phyloP scores from a whole-genome alignment of 2,329 filamentous ascomycete species.

The Pyricularia pennisetigena region DNA sequence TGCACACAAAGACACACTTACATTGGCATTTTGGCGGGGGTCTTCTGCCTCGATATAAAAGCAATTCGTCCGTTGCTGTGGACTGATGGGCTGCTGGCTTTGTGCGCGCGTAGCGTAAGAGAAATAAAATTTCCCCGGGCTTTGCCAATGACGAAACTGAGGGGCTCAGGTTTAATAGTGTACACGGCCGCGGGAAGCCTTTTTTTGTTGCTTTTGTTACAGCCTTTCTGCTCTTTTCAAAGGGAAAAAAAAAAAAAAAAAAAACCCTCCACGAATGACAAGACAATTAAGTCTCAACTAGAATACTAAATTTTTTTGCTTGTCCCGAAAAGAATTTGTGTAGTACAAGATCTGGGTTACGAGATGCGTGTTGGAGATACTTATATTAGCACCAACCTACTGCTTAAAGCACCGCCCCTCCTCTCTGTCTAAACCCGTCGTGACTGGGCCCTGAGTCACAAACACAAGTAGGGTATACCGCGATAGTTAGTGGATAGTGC shows the following conservation, averaged over 20 bases:
- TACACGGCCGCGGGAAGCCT: background rate
- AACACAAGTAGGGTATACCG: background rate
- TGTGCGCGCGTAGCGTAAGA: background rate
- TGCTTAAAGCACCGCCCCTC: no score
- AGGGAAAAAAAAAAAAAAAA: background rate
- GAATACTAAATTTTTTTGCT: background rate
- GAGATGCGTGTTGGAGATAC: background rate
- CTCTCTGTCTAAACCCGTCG: background rate
- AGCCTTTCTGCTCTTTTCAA: background rate
- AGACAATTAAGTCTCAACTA: background rate
- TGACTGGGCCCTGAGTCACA: background rate
- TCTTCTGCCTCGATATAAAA: background rate
- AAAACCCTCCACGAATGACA: background rate
- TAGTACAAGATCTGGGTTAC: background rate
- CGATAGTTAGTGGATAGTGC: background rate
- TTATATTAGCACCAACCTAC: background rate
- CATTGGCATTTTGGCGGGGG: slow-evolving; percentile 19
- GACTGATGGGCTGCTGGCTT: background rate
- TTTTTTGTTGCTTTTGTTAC: background rate
- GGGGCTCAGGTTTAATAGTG: background rate
- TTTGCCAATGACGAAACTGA: slow-evolving; percentile 1
- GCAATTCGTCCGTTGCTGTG: background rate
- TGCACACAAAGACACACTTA: slow-evolving; percentile 12
- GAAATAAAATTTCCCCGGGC: background rate
- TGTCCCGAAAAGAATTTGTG: background rate